phyloP scores from a whole-genome alignment of 2,329 filamentous ascomycete species.

The Phymatotrichopsis omnivora region DNA sequence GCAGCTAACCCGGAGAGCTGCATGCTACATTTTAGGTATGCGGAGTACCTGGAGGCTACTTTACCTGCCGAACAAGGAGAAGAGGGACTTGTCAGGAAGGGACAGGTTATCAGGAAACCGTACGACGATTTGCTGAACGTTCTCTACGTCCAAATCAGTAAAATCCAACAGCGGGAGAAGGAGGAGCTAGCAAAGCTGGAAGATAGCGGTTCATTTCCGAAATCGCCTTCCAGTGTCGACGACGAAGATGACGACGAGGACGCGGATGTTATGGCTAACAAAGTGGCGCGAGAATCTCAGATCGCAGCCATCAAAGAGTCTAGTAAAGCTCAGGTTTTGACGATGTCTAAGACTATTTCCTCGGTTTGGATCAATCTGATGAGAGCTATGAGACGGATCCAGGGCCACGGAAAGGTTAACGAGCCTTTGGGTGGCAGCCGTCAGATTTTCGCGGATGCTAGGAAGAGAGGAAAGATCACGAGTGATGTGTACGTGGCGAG shows the following conservation, averaged over 20 bases:
- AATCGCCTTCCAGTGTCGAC: slow-evolving; percentile 36
- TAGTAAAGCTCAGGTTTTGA: slow-evolving; percentile 59
- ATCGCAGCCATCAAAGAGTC: slow-evolving; percentile 46
- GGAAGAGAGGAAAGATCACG: slow-evolving; percentile 75
- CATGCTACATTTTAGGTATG: slow-evolving; percentile 77
- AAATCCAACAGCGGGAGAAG: slow-evolving; percentile 54
- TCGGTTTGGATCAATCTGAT: slow-evolving; percentile 93
- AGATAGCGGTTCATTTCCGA: slow-evolving; percentile 19
- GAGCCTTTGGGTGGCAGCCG: slow-evolving; percentile 61
- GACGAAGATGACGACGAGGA: slow-evolving; percentile 43
- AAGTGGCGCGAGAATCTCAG: slow-evolving; percentile 51
- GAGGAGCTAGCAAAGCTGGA: slow-evolving; percentile 49
- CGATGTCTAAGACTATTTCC: slow-evolving; percentile 75
- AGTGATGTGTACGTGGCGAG: slow-evolving; percentile 93
- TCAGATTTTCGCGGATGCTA: slow-evolving; percentile 79
- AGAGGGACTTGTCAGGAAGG: slow-evolving; percentile 52
- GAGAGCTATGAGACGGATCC: slow-evolving; percentile 84
- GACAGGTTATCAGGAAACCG: slow-evolving; percentile 66
- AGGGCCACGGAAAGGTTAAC: slow-evolving; percentile 68
- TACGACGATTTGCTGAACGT: slow-evolving; percentile 75
- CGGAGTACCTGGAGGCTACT: slow-evolving; percentile 73
- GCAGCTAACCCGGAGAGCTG: slow-evolving; percentile 89
- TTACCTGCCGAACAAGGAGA: slow-evolving; percentile 68
- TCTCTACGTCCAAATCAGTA: slow-evolving; percentile 76
- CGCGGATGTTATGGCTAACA: slow-evolving; percentile 34